phyloP scores from a whole-genome alignment of 208 protist genomes.

The Crithidia expoeki region DNA sequence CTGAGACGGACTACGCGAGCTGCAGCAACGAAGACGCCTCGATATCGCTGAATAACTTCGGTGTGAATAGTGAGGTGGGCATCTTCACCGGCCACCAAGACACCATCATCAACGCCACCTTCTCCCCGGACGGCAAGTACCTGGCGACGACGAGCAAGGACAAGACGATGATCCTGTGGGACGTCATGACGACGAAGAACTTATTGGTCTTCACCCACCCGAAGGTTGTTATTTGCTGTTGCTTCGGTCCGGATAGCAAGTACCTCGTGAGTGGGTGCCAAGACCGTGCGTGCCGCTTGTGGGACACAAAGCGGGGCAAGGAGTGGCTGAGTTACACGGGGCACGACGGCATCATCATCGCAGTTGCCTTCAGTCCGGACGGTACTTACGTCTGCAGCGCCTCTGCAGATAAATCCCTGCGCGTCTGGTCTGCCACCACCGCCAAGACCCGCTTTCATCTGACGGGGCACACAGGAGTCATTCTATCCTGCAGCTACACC shows the following conservation, averaged over 20 bases:
- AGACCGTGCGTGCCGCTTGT: slow-evolving; percentile 87
- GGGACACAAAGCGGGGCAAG: slow-evolving; percentile 67
- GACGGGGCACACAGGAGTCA: slow-evolving; percentile 75
- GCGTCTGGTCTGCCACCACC: slow-evolving; percentile 80
- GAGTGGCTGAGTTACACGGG: slow-evolving; percentile 72
- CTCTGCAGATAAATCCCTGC: slow-evolving; percentile 82
- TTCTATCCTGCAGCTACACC: slow-evolving; percentile 83
- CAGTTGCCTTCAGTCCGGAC: slow-evolving; percentile 79
- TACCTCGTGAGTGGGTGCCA: slow-evolving; percentile 86
- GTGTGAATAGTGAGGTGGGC: slow-evolving; percentile 62
- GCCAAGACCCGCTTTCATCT: slow-evolving; percentile 73
- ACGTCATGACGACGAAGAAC: slow-evolving; percentile 80
- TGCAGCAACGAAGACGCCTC: slow-evolving; percentile 89
- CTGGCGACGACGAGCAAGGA: slow-evolving; percentile 90
- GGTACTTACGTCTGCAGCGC: slow-evolving; percentile 75
- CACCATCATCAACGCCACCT: slow-evolving; percentile 77
- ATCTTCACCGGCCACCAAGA: slow-evolving; percentile 89
- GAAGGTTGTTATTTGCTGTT: slow-evolving; percentile 91
- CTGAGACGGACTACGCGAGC: slow-evolving; percentile 76
- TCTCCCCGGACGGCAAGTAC: slow-evolving; percentile 89
- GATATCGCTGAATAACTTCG: slow-evolving; percentile 62
- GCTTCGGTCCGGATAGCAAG: slow-evolving; percentile 86
- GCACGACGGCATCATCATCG: slow-evolving; percentile 88
- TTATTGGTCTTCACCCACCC: slow-evolving; percentile 75
- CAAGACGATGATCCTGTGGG: slow-evolving; percentile 89